phyloP scores from a whole-genome alignment of 192 early-diverging fungal species.

The Blastocladiella britannica region DNA sequence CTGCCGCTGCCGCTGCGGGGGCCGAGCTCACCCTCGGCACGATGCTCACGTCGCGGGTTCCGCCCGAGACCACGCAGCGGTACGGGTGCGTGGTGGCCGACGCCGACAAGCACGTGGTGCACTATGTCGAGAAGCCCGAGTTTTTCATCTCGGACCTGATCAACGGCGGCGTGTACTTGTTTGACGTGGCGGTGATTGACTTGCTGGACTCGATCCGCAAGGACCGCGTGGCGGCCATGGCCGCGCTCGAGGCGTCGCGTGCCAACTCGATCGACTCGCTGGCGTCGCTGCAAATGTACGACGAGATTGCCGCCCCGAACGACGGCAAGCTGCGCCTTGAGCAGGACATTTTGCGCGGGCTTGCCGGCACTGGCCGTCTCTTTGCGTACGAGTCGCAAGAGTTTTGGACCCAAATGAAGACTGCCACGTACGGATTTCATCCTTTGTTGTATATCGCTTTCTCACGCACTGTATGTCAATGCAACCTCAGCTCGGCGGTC shows the following conservation, averaged over 20 bases:
- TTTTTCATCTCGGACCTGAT: slow-evolving; percentile 84
- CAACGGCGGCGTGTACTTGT: slow-evolving; percentile 87
- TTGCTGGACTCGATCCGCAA: slow-evolving; percentile 62
- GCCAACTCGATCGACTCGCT: neutral
- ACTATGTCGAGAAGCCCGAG: slow-evolving; percentile 98
- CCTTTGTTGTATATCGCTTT: no score
- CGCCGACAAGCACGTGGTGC: slow-evolving; percentile 65
- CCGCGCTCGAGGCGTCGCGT: neutral
- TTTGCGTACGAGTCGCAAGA: slow-evolving; percentile 66
- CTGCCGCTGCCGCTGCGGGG: neutral
- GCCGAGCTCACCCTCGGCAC: slow-evolving; percentile 1
- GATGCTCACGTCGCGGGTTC: slow-evolving; percentile 10
- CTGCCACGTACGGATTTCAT: slow-evolving; percentile 51
- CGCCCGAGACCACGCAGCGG: slow-evolving; percentile 52
- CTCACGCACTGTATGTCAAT: no score
- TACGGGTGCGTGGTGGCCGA: slow-evolving; percentile 90
- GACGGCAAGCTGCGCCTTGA: slow-evolving; percentile 63
- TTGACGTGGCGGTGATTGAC: slow-evolving; percentile 68
- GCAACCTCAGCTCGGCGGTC: slow-evolving; percentile 65
- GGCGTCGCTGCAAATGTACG: slow-evolving; percentile 4
- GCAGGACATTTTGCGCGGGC: slow-evolving; percentile 70
- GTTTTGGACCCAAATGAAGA: slow-evolving; percentile 97
- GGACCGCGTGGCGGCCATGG: slow-evolving; percentile 23
- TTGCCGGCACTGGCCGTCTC: slow-evolving; percentile 65
- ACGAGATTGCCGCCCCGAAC: slow-evolving; percentile 9